These are phyloP conservation scores for Syzygium aqueum DNA, from an alignment of 345 rosid genomes.

Conservation along the genomic window DNA sequence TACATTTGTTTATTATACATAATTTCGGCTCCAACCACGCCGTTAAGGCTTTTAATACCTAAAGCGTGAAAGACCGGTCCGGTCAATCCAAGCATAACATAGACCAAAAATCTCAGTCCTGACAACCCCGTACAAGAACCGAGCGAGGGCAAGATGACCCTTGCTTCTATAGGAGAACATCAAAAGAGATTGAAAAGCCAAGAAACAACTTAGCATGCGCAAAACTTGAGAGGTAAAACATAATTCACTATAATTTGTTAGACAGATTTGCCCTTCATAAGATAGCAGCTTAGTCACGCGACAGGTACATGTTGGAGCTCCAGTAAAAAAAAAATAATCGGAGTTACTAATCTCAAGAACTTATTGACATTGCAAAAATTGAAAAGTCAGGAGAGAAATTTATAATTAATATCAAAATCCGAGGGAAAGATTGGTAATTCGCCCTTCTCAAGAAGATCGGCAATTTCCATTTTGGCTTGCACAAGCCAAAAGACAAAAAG, in stretches of 20 bases:
- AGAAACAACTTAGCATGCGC: not conserved
- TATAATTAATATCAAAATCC: not conserved
- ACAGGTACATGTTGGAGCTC: not conserved
- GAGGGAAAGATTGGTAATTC: not conserved
- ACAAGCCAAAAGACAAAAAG: not conserved
- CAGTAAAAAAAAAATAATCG: fast-evolving
- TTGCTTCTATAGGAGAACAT: not conserved
- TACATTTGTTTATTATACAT: not conserved
- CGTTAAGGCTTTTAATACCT: not conserved
- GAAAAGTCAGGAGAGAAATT: not conserved
- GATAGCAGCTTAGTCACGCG: not conserved
- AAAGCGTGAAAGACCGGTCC: not conserved
- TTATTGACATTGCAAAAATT: not conserved
- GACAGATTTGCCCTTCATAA: not conserved
- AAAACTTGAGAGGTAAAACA: not conserved
- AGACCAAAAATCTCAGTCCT: not conserved
- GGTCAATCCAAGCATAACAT: not conserved
- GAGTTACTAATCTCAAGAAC: too few relatives aligned
- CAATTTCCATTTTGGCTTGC: not conserved
- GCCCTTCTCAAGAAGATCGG: not conserved
- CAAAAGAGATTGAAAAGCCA: not conserved
- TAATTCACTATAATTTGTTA: too few relatives aligned
- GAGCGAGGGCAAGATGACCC: not conserved
- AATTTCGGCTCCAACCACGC: not conserved
- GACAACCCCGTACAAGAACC: not conserved